Percentiles rank a stretch among this genome's conserved stretches.
Evolutionary conservation across 225 moss, liverwort and hornwort species (phyloP).

Genomic region (Physcomitrellopsis africana): DNA sequence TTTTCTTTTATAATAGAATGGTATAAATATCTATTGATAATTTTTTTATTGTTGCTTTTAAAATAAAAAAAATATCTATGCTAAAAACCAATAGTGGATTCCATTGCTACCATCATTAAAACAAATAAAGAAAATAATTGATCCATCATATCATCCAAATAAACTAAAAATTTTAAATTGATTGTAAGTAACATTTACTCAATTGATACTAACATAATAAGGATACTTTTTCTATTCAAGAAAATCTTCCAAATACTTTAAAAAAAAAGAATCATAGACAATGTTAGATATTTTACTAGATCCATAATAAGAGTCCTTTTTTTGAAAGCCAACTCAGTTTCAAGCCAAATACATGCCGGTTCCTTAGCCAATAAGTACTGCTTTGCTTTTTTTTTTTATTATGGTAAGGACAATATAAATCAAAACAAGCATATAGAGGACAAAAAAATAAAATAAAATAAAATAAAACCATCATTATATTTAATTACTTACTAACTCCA

Average conservation of each 20-base stretch:
- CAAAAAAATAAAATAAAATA: too few species aligned
- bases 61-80: too few species aligned
- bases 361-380: conserved; percentile 6
- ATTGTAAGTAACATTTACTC: conserved; percentile 11
- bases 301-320: conserved; percentile 1
- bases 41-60: too few species aligned
- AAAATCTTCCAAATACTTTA: conserved; percentile 29
- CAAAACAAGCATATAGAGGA: too few species aligned
- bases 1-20: too few species aligned
- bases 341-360: background rate
- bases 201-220: conserved; percentile 18
- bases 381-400: too few species aligned
- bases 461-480: too few species aligned
- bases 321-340: conserved; percentile 8
- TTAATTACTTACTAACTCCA: too few species aligned
- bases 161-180: conserved; percentile 11
- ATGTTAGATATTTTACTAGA: conserved; percentile 37
- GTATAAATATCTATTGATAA: too few species aligned
- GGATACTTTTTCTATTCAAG: conserved; percentile 18
- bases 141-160: conserved; percentile 11
- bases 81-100: too few species aligned
- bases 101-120: too few species aligned
- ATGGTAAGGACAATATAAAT: too few species aligned
- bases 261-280: conserved; percentile 27
- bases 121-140: background rate